Percentiles rank a stretch among this genome's conserved stretches.
Conservation (phyloP, 2,329 filamentous ascomycete genomes). For the Aspergillus carbonarius region DNA sequence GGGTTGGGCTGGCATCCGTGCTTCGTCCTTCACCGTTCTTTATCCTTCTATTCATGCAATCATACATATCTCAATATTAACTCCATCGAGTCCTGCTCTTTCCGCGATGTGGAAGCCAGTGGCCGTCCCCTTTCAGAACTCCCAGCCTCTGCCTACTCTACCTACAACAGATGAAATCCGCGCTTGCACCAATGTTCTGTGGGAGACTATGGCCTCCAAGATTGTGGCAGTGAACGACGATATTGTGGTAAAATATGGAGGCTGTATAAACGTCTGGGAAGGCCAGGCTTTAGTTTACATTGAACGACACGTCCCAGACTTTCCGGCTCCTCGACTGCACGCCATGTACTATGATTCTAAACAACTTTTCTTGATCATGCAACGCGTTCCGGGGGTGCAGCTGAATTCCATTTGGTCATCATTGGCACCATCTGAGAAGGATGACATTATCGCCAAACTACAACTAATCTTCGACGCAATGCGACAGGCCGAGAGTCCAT, state of each 20-base stretch:
- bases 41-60: not conserved
- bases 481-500: slow-evolving; percentile 24
- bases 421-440: slow-evolving; percentile 26
- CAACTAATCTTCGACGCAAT: slow-evolving; percentile 22
- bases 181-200: slow-evolving; percentile 27
- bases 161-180: slow-evolving; percentile 28
- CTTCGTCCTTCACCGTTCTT: not conserved
- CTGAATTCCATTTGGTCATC: slow-evolving; percentile 27
- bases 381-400: slow-evolving; percentile 23
- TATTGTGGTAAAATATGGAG: slow-evolving; percentile 29
- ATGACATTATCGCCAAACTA: slow-evolving; percentile 28
- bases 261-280: slow-evolving; percentile 6
- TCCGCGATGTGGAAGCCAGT: slow-evolving; percentile 27
- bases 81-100: not conserved
- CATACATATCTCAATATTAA: not conserved
- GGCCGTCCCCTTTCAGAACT: slow-evolving; percentile 24
- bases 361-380: slow-evolving; percentile 29
- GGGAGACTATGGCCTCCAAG: slow-evolving; percentile 22
- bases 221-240: slow-evolving; percentile 27
- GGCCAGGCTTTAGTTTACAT: slow-evolving; percentile 19
- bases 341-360: slow-evolving; percentile 28
- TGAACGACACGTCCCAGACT: slow-evolving; percentile 26
- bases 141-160: slow-evolving; percentile 19
- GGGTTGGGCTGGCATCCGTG: too few relatives aligned
- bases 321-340: slow-evolving; percentile 32